Evolutionary conservation across 257 asterid genomes (phyloP).

Genomic region (Solanum corneliomulleri): DNA sequence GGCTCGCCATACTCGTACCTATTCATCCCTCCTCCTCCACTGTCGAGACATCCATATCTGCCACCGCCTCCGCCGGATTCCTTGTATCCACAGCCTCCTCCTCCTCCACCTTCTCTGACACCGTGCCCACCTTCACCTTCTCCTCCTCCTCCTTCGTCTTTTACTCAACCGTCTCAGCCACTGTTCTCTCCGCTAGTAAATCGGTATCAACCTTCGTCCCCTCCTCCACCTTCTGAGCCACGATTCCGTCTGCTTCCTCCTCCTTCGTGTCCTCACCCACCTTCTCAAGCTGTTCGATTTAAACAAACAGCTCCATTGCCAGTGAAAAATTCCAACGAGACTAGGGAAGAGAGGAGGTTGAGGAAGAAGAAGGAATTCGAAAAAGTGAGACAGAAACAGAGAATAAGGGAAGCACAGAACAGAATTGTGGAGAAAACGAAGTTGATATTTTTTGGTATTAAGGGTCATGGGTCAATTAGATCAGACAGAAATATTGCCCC

Average conservation of each 20-base stretch:
- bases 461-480: not conserved
- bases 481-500: not conserved
- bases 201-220: not conserved
- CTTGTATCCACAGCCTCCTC: not conserved
- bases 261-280: not conserved
- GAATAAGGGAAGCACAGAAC: not conserved
- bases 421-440: not conserved
- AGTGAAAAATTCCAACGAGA: not conserved
- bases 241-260: not conserved
- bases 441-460: not conserved
- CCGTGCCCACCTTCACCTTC: not conserved
- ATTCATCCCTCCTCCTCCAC: not conserved
- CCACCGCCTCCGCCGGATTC: not conserved
- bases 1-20: not conserved
- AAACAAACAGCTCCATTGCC: not conserved
- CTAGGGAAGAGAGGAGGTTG: not conserved
- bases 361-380: not conserved
- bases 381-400: not conserved
- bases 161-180: not conserved
- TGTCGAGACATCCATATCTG: not conserved
- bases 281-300: not conserved
- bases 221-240: not conserved
- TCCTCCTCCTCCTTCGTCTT: not conserved
- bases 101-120: not conserved
- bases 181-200: not conserved